Evolutionary conservation across 2,329 filamentous ascomycete genomes (phyloP), one percentile per base, ranked within the genome.

Genomic region (Fusarium sp.): DNA sequence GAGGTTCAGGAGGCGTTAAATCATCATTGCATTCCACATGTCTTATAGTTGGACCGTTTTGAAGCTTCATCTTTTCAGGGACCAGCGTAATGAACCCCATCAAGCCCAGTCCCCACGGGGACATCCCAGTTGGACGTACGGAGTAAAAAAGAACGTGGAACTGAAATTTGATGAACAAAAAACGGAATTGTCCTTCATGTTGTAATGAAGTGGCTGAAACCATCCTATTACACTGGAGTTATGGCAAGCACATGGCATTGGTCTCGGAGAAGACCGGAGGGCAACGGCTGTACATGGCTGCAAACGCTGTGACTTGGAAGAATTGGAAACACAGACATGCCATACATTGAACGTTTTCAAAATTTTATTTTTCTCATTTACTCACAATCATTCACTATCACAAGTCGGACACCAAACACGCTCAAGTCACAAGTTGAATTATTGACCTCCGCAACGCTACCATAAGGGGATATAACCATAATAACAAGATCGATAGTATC

Each of bases 381-480:
- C 6, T 2, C 29, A 34, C 4, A 9, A 20, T 42, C 11, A 18
- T 42, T 54, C 32, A 53, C 16, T 22, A 4, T n/a, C 4, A 24
- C 22, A n/a, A 8, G 24, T 3, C 40, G n/a, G 32, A 20, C 10
- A 32, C 25, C 25, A 10, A 44, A 46, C 22, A 37, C 27, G 24
- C 34, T 57, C 34, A 59, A 56, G 49, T 42, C 57, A 61, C 44
- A 55, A 59, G 51, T 57, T 59, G 48, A 52, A 70, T 70, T 71
- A 70, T 61, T 71, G 48, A 41, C 51, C 54, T 65, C 55, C 51
- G 20, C 32, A 30, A 27, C 65, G 64, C 68, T 71, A 65, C 54
- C 47, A 57, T 54, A 22, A 53, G 58, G 53, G 67, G 64, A 70
- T 71, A 70, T 71, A 69, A 69, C 40, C 57, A 45, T 53, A 32